Conservation (phyloP, 2,329 filamentous ascomycete species). For the Cordyceps fumosorosea region DNA sequence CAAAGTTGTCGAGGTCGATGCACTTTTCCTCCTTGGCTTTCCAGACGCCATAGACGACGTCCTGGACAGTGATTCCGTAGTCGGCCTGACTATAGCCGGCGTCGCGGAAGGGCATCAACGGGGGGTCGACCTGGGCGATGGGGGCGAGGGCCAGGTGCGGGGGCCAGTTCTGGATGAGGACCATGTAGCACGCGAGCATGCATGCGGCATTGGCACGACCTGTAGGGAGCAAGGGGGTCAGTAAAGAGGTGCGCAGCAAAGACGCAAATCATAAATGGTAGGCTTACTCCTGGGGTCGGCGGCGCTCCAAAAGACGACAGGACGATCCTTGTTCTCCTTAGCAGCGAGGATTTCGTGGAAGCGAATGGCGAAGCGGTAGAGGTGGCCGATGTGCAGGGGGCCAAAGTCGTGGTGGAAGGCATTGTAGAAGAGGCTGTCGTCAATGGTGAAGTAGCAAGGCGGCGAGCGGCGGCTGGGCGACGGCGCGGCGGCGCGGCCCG, state of each 20-base stretch:
- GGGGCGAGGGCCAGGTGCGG: conserved; percentile 92
- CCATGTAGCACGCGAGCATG: conserved; percentile 96
- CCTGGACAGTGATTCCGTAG: conserved; percentile 91
- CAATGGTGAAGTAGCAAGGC: conserved; percentile 93
- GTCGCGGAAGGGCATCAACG: conserved; percentile 97
- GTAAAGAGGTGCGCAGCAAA: not conserved
- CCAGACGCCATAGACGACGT: conserved; percentile 97
- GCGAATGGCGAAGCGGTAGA: conserved; percentile 92
- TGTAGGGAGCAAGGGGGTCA: conserved; percentile 26
- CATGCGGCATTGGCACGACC: conserved; percentile 90
- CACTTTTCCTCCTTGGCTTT: conserved; percentile 95
- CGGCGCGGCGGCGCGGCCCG: conserved; percentile 38
- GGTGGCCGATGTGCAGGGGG: conserved; percentile 90
- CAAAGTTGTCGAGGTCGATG: conserved; percentile 87
- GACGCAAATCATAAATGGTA: not conserved
- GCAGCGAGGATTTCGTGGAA: conserved; percentile 93
- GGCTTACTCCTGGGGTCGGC: conserved; percentile 79
- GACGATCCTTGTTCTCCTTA: conserved; percentile 80
- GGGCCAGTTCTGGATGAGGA: conserved; percentile 95
- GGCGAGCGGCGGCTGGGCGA: conserved; percentile 32
- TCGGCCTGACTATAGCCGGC: conserved; percentile 98
- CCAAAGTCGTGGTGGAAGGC: conserved; percentile 98
- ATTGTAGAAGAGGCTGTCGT: conserved; percentile 90
- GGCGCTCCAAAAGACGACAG: conserved; percentile 93
- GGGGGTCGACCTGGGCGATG: conserved; percentile 93